Percentiles rank a stretch among this genome's conserved stretches.
Evolutionary conservation across 148 eudicot species (phyloP).

Genomic region (Rhododendron griersonianum): DNA sequence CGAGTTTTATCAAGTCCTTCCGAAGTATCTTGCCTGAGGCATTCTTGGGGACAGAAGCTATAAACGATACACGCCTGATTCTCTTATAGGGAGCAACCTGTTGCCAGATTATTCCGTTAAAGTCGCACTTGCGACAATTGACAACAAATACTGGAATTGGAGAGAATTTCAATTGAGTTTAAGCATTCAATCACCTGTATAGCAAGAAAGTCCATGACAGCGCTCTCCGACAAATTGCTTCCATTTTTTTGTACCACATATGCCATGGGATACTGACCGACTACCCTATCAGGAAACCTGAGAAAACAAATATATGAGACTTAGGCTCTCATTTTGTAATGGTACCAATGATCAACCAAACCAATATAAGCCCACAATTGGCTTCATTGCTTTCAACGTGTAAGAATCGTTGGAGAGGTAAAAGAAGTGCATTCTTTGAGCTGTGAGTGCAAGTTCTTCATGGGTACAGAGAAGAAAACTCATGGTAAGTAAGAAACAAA

Average conservation of each 20-base stretch:
- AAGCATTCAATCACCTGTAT: slow-evolving; percentile 50
- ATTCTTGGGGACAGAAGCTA: slow-evolving; percentile 74
- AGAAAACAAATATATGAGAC: not conserved
- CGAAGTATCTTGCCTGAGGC: slow-evolving; percentile 91
- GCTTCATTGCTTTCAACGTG: not conserved
- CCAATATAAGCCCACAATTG: not conserved
- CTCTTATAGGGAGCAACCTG: slow-evolving; percentile 98
- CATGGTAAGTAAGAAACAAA: slow-evolving; percentile 83
- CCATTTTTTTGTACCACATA: slow-evolving; percentile 77
- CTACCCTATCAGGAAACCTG: slow-evolving; percentile 82
- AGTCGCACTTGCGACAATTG: not conserved
- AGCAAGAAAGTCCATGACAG: slow-evolving; percentile 73
- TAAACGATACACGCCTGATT: slow-evolving; percentile 70
- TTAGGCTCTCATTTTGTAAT: not conserved
- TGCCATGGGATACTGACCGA: slow-evolving; percentile 93
- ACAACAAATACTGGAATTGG: not conserved
- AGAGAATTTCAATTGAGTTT: not conserved
- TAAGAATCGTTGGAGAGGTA: not conserved
- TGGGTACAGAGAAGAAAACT: slow-evolving; percentile 10
- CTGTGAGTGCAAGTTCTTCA: not conserved
- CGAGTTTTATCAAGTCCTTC: slow-evolving; percentile 79
- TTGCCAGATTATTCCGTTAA: not conserved
- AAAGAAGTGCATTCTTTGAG: not conserved
- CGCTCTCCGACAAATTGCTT: slow-evolving; percentile 44
- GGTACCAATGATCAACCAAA: not conserved